Evolutionary conservation across 2,329 filamentous ascomycete species (phyloP).

Genomic region (Cercospora citrullina): DNA sequence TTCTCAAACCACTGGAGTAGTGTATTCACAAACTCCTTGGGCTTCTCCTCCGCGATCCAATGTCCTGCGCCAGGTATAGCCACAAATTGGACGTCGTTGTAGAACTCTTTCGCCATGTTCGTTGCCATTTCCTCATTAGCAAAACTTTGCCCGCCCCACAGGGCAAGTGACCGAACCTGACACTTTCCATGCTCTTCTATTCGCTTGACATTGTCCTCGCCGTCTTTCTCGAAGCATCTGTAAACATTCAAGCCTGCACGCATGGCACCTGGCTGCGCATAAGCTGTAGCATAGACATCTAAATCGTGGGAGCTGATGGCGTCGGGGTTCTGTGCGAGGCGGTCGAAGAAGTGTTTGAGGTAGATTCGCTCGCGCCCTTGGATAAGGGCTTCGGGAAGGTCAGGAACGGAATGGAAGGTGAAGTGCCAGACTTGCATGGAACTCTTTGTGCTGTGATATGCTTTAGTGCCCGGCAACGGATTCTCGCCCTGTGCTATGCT

Average conservation of each 20-base stretch:
- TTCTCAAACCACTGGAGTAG: slow-evolving; percentile 37
- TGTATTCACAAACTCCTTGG: slow-evolving; percentile 39
- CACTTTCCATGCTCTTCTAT: slow-evolving; percentile 25
- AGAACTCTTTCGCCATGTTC: slow-evolving; percentile 33
- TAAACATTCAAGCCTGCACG: slow-evolving; percentile 39
- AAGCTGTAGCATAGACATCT: slow-evolving; percentile 43
- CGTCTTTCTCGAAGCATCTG: slow-evolving; percentile 40
- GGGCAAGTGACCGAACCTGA: slow-evolving; percentile 34
- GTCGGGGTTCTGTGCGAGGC: slow-evolving; percentile 40
- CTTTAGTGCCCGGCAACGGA: slow-evolving; percentile 42
- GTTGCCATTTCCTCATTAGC: slow-evolving; percentile 36
- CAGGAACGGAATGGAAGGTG: slow-evolving; percentile 44
- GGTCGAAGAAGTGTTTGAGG: slow-evolving; percentile 48
- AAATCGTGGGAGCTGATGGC: slow-evolving; percentile 42
- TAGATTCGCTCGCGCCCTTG: slow-evolving; percentile 46
- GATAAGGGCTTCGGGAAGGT: slow-evolving; percentile 45
- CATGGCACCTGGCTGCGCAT: slow-evolving; percentile 39
- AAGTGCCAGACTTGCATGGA: slow-evolving; percentile 44
- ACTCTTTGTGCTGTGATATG: slow-evolving; percentile 32
- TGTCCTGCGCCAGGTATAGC: slow-evolving; percentile 39
- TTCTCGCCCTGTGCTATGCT: slow-evolving; percentile 48
- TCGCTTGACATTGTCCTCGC: slow-evolving; percentile 23
- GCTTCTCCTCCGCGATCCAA: slow-evolving; percentile 45
- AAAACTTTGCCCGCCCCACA: slow-evolving; percentile 38
- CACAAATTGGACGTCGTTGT: slow-evolving; percentile 32